Percentiles rank a stretch among this genome's conserved stretches.
phyloP scores from a whole-genome alignment of 2,329 filamentous ascomycete genomes.

The Trichoderma sp. region DNA sequence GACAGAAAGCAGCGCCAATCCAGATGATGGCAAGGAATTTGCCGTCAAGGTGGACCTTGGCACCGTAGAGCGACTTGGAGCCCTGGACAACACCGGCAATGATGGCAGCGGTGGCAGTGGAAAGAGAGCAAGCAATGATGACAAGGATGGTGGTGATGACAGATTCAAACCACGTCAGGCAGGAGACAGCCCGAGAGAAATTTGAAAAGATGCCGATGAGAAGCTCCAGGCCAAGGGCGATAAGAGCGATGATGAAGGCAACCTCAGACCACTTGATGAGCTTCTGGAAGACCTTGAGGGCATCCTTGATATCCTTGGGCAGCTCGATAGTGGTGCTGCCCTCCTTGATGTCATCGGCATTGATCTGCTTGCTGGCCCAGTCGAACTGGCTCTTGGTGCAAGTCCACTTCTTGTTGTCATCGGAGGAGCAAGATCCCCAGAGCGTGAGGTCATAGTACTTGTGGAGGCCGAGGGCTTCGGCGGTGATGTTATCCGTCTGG shows the following conservation, averaged over 20 bases:
- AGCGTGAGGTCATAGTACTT: conserved; percentile 79
- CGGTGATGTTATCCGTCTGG: conserved; percentile 51
- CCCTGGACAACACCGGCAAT: conserved; percentile 55
- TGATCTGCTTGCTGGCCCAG: conserved; percentile 73
- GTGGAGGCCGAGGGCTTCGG: conserved; percentile 58
- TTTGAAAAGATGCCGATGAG: conserved; percentile 77
- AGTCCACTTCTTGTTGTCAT: conserved; percentile 50
- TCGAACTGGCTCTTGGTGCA: conserved; percentile 71
- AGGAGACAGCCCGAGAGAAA: conserved; percentile 77
- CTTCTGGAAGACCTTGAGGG: conserved; percentile 69
- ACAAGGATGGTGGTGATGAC: conserved; percentile 54
- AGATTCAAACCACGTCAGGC: conserved; percentile 76
- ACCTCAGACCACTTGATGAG: conserved; percentile 81
- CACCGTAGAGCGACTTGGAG: conserved; percentile 68
- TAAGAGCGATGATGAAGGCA: conserved; percentile 71
- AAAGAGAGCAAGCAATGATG: conserved; percentile 65
- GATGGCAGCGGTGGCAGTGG: conserved; percentile 70
- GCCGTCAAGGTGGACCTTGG: conserved; percentile 63
- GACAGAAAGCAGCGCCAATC: conserved; percentile 74
- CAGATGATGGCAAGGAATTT: conserved; percentile 71
- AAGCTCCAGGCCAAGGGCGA: conserved; percentile 68
- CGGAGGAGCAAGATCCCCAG: conserved; percentile 79
- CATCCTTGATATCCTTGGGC: conserved; percentile 62
- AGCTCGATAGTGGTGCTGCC: conserved; percentile 58
- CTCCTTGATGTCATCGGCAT: conserved; percentile 52